These are phyloP conservation scores for Oldenlandia corymbosa DNA, from an alignment of 257 asterid species.

Conservation along the genomic window DNA sequence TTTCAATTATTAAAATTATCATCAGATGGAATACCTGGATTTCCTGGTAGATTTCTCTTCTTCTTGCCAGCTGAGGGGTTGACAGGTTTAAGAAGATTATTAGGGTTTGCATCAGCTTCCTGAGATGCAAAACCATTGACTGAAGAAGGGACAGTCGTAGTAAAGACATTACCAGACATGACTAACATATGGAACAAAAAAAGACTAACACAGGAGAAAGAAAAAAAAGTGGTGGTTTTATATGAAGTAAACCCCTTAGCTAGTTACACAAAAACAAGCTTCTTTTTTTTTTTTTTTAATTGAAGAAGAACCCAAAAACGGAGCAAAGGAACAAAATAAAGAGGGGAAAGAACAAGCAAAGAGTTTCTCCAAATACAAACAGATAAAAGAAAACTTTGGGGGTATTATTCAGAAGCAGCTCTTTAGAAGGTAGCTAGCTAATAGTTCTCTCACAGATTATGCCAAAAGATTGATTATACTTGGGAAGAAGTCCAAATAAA, in stretches of 20 bases:
- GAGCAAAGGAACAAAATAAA: conserved; percentile 22
- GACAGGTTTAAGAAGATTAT: conserved; percentile 14
- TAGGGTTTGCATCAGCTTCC: conserved; percentile 51
- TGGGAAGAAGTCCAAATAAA: conserved; percentile 19
- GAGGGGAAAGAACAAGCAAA: conserved; percentile 18
- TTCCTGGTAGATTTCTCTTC: conserved; percentile 81
- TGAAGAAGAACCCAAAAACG: conserved; percentile 19
- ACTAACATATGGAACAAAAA: conserved; percentile 23
- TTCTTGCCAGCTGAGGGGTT: conserved; percentile 47
- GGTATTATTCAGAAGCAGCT: conserved; percentile 35
- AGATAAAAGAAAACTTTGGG: conserved; percentile 52
- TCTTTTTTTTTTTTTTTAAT: background rate
- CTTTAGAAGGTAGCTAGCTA: background rate
- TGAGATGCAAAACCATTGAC: conserved; percentile 31
- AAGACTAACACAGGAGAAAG: background rate
- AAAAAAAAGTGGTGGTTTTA: no score
- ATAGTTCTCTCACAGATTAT: conserved; percentile 12
- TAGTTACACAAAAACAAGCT: conserved; percentile 8
- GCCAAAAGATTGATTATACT: conserved; percentile 40
- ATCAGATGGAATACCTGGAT: conserved; percentile 49
- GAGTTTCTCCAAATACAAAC: conserved; percentile 43
- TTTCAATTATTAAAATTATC: no score
- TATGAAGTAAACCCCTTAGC: conserved; percentile 15
- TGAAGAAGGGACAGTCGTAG: conserved; percentile 44
- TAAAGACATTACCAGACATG: conserved; percentile 78